Evolutionary conservation across 2,329 filamentous ascomycete species (phyloP), one percentile per base, ranked within the genome.

Genomic region (Sporothrix luriei): DNA sequence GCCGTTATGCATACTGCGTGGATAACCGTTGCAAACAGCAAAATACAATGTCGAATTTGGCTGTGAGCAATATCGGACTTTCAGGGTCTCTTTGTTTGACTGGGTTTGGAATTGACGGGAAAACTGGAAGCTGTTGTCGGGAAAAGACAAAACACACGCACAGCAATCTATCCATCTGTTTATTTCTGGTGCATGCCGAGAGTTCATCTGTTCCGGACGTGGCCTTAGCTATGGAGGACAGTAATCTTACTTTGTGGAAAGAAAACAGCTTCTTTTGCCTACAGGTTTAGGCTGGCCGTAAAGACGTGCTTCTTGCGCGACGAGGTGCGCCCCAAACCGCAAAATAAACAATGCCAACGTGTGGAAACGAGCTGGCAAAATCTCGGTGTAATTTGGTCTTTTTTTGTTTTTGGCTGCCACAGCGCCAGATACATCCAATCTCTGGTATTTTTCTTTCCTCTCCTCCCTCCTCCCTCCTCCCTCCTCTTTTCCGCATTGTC

Each of bases 61-160:
- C 4, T n/a, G 2, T 11, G 16, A 40, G 9, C 19, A 38, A 11
- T 33, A 33, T 33, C 33, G 33, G 33, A 33, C 33, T 19, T 40
- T 24, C 54, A 21, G 54, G 54, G 54, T 62, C 38, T 43, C 24
- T 26, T 21, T 21, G n/a, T 52, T 11, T 52, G n/a, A n/a, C 16
- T 48, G 40, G 40, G 40, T 16, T 46, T 46, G 43, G 43, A 48
- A 19, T 4, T 16, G 13, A 48, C 21, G 40, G 59, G 21, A 46
- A 29, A 62, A 62, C 21, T 21, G 43, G 43, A 64, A 14, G 24
- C n/a, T 19, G 61, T 64, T 64, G 61, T 24, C 61, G 61, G 43
- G n/a, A 64, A 49, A 64, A n/a, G 24, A 33, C 6, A 33, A 33
- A 33, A 33, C 33, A 33, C 29, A 33, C 33, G 9, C 29, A 29